Base-by-base conservation (phyloP, 1,139 yeast genomes). In the Magnusiomyces tetraspermus region DNA sequence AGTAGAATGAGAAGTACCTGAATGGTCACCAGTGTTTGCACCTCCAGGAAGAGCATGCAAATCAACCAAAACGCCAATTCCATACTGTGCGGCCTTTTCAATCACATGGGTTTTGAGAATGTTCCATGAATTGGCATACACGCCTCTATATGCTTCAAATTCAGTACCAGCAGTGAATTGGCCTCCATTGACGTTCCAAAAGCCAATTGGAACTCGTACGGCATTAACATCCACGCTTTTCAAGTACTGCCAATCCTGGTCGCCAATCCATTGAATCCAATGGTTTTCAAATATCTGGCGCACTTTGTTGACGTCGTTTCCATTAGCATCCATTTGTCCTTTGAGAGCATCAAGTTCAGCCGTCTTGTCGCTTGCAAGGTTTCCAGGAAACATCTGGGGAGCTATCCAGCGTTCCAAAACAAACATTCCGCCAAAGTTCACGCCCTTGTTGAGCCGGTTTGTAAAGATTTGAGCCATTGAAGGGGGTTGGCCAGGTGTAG, bases 21-120 rank as follows among this genome's bases (percentile, higher is more conserved):
- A 82, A 66, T 90, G 97, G 54, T 83, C 80, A 28, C 83, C 83
- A 0, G 80, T 79, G 64, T 92, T 92, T 28, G 97, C 97, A 44
- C 97, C 97, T 13, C 87, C 89, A 1, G 97, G 97, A 28, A 92
- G 68, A 0, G 86, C 97, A 67, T 92, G 98, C 48, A 92, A 64
- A 67, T 92, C 98, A 11, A 90, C 77, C 54, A 92, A 63, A 0
- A 90, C 82, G 10, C 89, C 85, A 57, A 92, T 90, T 28, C 76
- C 73, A 59, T 76, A 69, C 26, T 68, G 54, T 0, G 64, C 75
- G 1, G 94, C 94, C 52, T 73, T 73, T 55, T 76, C 76, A 48
- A 85, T 71, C 56, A 76, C 77, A 50, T 73, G 64, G 28, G 67
- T 58, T 63, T 77, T 77, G 59, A 83, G 73, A 24, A 73, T 71